Evolutionary conservation across 768 basidiomycete genomes (phyloP).

Genomic region (Tephrocybe rancida): DNA sequence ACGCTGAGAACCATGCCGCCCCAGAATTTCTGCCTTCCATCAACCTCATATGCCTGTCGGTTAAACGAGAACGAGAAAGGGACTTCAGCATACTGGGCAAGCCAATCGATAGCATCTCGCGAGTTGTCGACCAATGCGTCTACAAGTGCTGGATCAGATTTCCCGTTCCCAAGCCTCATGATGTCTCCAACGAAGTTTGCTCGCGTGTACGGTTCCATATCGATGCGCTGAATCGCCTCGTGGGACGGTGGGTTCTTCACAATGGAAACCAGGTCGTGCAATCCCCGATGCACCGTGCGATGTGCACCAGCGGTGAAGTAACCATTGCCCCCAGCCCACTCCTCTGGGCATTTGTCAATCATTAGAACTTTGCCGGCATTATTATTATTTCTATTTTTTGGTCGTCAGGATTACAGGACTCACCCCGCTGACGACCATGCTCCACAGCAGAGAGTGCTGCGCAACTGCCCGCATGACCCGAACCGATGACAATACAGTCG

Average conservation of each 20-base stretch:
- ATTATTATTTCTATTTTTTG: neutral
- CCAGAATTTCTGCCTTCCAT: slow-evolving; percentile 69
- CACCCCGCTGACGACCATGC: slow-evolving; percentile 55
- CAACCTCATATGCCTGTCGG: slow-evolving; percentile 67
- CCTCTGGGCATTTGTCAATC: slow-evolving; percentile 63
- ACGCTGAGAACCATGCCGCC: slow-evolving; percentile 66
- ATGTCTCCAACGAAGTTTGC: slow-evolving; percentile 60
- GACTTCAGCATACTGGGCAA: slow-evolving; percentile 49
- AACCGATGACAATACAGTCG: slow-evolving; percentile 66
- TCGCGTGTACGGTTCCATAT: slow-evolving; percentile 59
- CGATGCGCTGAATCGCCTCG: slow-evolving; percentile 43
- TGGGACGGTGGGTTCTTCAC: slow-evolving; percentile 49
- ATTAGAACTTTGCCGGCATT: slow-evolving; percentile 45
- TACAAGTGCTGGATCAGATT: slow-evolving; percentile 52
- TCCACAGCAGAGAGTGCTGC: slow-evolving; percentile 64
- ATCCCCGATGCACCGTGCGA: slow-evolving; percentile 63
- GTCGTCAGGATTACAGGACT: slow-evolving; percentile 7
- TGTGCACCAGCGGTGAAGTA: slow-evolving; percentile 74
- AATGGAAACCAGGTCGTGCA: slow-evolving; percentile 59
- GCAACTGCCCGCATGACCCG: slow-evolving; percentile 69
- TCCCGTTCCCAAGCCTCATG: slow-evolving; percentile 56
- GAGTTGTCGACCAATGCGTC: slow-evolving; percentile 55
- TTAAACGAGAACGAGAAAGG: slow-evolving; percentile 64
- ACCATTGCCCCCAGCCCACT: slow-evolving; percentile 72
- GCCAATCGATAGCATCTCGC: slow-evolving; percentile 59